Conservation (phyloP, 169 alveolate genomes). For the Eimeria sp. region DNA sequence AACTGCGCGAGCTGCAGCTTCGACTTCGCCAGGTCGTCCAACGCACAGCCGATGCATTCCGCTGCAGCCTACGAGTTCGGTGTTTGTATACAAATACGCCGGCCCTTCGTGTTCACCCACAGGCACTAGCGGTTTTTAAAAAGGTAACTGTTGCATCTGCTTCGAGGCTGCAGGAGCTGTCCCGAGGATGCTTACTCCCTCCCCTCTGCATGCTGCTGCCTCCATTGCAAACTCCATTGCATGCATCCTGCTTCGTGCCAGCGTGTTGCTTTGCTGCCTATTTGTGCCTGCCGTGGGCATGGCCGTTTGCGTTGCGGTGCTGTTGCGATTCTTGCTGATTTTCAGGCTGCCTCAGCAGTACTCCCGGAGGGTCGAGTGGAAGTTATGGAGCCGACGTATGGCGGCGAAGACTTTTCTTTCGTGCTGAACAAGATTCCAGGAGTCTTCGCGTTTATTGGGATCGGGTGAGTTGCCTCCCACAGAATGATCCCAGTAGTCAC, state of each 20-base stretch:
- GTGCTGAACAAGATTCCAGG: conserved; percentile 75
- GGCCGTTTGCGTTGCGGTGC: not conserved
- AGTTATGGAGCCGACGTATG: conserved; percentile 45
- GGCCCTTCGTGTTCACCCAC: conserved; percentile 52
- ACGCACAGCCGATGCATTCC: conserved; percentile 62
- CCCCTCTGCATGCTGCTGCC: not conserved
- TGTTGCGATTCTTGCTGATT: not conserved
- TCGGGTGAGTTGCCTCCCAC: conserved; percentile 61
- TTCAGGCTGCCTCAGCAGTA: conserved; percentile 37
- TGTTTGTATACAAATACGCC: conserved; percentile 42
- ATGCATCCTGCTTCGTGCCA: not conserved
- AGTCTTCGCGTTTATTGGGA: conserved; percentile 69
- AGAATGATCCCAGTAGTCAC: not conserved
- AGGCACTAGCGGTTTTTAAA: conserved; percentile 24
- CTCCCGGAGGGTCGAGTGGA: conserved; percentile 19
- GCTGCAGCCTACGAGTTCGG: conserved; percentile 53
- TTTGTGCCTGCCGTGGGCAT: not conserved
- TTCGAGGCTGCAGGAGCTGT: conserved; percentile 8
- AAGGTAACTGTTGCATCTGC: conserved; percentile 44
- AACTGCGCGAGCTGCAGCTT: conserved; percentile 25
- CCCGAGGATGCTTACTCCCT: not conserved
- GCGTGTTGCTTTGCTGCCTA: not conserved
- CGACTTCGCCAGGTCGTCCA: conserved; percentile 75
- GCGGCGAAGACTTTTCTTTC: conserved; percentile 83
- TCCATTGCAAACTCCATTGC: not conserved